These are phyloP conservation scores for Casuarina equisetifolia DNA, from an alignment of 306 rosid species.

Conservation along the genomic window DNA sequence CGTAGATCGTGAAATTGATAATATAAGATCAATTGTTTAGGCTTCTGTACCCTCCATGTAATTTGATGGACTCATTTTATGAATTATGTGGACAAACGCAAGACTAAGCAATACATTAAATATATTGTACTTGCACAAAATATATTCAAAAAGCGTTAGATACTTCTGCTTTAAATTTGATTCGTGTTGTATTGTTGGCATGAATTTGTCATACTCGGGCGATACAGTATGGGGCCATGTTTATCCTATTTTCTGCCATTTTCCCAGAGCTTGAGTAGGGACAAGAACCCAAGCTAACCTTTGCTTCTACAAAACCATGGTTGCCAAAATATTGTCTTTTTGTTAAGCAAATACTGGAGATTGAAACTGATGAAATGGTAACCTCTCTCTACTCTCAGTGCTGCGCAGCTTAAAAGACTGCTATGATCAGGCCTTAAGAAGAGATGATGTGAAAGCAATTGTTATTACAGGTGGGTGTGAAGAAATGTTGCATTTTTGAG, in stretches of 20 bases:
- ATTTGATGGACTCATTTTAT: slow-evolving; percentile 1
- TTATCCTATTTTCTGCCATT: neutral
- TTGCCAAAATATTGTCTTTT: neutral
- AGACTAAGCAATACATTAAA: neutral
- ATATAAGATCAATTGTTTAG: neutral
- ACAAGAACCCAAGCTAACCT: neutral
- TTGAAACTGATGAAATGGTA: neutral
- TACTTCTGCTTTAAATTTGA: neutral
- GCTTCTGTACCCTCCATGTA: neutral
- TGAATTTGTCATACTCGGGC: neutral
- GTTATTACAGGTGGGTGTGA: slow-evolving; percentile 66
- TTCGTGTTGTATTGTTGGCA: neutral
- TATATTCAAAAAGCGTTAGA: neutral
- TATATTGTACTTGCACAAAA: neutral
- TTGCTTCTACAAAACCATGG: neutral
- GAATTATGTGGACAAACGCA: neutral
- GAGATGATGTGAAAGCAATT: slow-evolving; percentile 90
- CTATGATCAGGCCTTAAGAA: slow-evolving; percentile 65
- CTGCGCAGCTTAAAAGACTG: slow-evolving; percentile 63
- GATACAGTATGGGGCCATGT: neutral
- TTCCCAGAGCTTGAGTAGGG: neutral
- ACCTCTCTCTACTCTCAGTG: slow-evolving; percentile 38
- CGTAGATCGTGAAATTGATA: neutral
- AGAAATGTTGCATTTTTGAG: slow-evolving; percentile 15
- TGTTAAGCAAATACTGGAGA: neutral